Conservation (phyloP, 2,329 filamentous ascomycete genomes). For the Alternaria sp. region DNA sequence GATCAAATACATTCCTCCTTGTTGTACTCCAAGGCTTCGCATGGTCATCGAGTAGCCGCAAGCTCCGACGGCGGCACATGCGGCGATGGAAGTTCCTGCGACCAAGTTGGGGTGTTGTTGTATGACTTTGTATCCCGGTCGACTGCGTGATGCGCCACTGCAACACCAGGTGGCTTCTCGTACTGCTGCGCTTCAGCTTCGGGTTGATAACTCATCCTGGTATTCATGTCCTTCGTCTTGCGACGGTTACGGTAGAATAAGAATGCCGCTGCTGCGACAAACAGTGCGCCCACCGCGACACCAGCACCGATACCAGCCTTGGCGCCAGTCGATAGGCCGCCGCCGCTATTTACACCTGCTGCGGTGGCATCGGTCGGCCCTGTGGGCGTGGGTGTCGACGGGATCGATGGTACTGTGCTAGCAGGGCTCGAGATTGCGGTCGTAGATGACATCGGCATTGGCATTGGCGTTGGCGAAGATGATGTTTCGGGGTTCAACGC, state of each 20-base stretch:
- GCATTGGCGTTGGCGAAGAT: background rate
- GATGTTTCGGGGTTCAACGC: background rate
- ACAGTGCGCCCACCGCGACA: background rate
- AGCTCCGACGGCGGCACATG: background rate
- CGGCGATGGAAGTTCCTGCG: background rate
- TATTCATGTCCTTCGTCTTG: background rate
- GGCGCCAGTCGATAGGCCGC: background rate
- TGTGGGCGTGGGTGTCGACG: background rate
- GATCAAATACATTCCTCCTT: background rate
- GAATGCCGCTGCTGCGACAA: background rate
- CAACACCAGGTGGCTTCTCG: background rate
- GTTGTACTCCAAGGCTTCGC: background rate
- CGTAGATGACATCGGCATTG: background rate
- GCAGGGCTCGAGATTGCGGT: background rate
- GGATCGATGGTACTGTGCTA: background rate
- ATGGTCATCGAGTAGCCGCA: background rate
- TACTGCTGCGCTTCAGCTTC: background rate
- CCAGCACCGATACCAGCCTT: background rate
- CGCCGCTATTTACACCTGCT: background rate
- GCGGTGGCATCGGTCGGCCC: background rate
- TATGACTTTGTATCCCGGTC: background rate
- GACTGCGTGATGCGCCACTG: background rate
- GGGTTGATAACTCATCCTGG: background rate
- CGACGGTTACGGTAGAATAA: background rate
- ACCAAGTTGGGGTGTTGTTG: background rate